Evolutionary conservation across 2,329 filamentous ascomycete species (phyloP).

Genomic region (Lecanicillium sp.): DNA sequence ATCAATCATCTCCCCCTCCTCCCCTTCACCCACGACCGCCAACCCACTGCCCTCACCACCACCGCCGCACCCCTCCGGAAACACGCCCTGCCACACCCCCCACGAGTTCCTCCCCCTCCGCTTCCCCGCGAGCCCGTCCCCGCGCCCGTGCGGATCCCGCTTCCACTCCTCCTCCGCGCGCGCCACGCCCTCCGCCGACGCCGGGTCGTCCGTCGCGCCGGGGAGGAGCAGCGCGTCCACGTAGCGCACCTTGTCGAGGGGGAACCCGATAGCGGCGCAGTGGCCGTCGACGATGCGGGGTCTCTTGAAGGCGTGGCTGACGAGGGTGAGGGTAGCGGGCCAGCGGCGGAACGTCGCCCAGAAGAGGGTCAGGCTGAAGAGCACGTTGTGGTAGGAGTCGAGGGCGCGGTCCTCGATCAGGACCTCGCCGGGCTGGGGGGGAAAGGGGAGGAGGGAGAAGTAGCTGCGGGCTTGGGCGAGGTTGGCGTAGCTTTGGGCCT

Average conservation of each 20-base stretch:
- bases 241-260: conserved; percentile 40
- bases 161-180: conserved; percentile 43
- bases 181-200: conserved; percentile 36
- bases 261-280: conserved; percentile 55
- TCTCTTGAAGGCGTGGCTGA: conserved; percentile 66
- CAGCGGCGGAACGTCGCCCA: conserved; percentile 38
- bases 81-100: conserved; percentile 38
- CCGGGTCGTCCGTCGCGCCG: conserved; percentile 21
- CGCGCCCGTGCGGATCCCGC: conserved; percentile 46
- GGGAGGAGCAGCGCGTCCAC: conserved; percentile 47
- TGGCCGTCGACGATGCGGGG: conserved; percentile 58
- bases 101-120: conserved; percentile 45
- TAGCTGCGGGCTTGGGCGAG: conserved; percentile 42
- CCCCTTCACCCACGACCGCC: conserved; percentile 25
- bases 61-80: conserved; percentile 27
- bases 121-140: conserved; percentile 40
- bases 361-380: conserved; percentile 62
- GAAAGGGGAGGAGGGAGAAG: too few species aligned
- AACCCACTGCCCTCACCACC: conserved; percentile 33
- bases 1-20: conserved; percentile 36
- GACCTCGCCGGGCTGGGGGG: conserved; percentile 33
- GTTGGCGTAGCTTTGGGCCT: conserved; percentile 58
- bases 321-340: conserved; percentile 53
- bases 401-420: conserved; percentile 65
- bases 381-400: conserved; percentile 79